These are phyloP conservation scores for Fusarium transvaalense DNA, from an alignment of 2,329 filamentous ascomycete species.

Conservation along the genomic window DNA sequence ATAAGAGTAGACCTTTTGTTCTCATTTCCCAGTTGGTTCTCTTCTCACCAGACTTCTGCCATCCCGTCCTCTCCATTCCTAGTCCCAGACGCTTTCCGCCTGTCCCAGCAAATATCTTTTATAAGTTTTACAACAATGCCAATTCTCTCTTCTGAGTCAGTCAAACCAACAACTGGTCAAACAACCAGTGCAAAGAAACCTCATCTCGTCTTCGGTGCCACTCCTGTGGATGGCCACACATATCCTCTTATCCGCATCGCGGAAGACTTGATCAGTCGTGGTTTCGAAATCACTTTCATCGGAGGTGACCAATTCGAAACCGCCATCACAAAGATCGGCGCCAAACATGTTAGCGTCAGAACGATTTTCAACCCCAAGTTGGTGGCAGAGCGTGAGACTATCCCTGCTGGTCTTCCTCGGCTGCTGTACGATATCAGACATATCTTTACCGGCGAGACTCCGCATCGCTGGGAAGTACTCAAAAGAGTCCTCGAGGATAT, in stretches of 20 bases:
- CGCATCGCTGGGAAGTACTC: constrained; percentile 50
- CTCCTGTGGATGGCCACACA: constrained; percentile 51
- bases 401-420: constrained; percentile 44
- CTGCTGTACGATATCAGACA: constrained; percentile 51
- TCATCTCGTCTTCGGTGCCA: constrained; percentile 48
- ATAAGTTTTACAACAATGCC: background rate
- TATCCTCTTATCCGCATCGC: constrained; percentile 52
- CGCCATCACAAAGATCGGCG: constrained; percentile 54
- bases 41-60: background rate
- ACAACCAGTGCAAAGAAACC: constrained; percentile 40
- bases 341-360: constrained; percentile 50
- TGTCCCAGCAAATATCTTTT: background rate
- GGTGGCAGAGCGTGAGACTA: constrained; percentile 24
- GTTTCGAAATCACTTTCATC: constrained; percentile 59
- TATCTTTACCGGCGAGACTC: constrained; percentile 47
- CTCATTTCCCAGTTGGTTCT: too few relatives aligned
- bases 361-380: constrained; percentile 33
- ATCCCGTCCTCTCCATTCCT: background rate
- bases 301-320: constrained; percentile 53
- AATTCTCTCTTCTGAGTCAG: constrained; percentile 1
- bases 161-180: constrained; percentile 13
- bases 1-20: background rate
- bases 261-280: constrained; percentile 53
- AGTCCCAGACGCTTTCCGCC: background rate
- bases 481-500: constrained; percentile 54